These are phyloP conservation scores for Daldinia loculata DNA, from an alignment of 495 filamentous ascomycete species.

Conservation along the genomic window DNA sequence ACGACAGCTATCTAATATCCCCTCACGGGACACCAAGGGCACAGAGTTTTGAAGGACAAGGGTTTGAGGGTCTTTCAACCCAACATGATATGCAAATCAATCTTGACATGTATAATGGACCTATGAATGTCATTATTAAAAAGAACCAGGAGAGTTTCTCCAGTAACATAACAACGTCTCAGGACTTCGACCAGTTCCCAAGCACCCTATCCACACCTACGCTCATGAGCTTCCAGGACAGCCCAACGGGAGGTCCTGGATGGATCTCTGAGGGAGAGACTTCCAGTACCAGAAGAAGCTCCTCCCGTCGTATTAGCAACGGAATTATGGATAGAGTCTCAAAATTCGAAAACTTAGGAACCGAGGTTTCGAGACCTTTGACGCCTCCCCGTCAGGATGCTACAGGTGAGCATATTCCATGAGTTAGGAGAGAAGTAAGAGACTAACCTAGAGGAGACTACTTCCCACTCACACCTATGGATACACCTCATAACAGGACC, in stretches of 20 bases:
- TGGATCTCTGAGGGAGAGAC: conserved; percentile 59
- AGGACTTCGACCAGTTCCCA: conserved; percentile 54
- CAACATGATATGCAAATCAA: conserved; percentile 48
- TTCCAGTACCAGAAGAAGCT: conserved; percentile 48
- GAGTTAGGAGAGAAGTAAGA: not conserved
- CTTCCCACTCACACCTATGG: conserved; percentile 59
- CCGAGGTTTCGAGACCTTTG: conserved; percentile 58
- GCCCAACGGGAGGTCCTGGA: conserved; percentile 49
- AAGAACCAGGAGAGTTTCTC: conserved; percentile 53
- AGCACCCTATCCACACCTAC: conserved; percentile 57
- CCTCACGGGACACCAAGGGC: conserved; percentile 57
- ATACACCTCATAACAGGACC: conserved; percentile 54
- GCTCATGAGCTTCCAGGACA: conserved; percentile 56
- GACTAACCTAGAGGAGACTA: conserved; percentile 46
- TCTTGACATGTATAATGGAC: conserved; percentile 53
- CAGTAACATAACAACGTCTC: conserved; percentile 40
- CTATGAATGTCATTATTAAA: conserved; percentile 54
- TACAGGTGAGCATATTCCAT: conserved; percentile 56
- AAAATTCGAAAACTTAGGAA: conserved; percentile 59
- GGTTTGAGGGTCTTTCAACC: conserved; percentile 43
- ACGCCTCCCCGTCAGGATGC: conserved; percentile 67
- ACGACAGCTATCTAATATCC: conserved; percentile 56
- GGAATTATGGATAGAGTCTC: conserved; percentile 61
- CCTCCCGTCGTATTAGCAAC: conserved; percentile 61
- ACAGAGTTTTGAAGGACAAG: conserved; percentile 52